Base-by-base conservation (phyloP, 257 asterid genomes). In the Linaria vulgaris region DNA sequence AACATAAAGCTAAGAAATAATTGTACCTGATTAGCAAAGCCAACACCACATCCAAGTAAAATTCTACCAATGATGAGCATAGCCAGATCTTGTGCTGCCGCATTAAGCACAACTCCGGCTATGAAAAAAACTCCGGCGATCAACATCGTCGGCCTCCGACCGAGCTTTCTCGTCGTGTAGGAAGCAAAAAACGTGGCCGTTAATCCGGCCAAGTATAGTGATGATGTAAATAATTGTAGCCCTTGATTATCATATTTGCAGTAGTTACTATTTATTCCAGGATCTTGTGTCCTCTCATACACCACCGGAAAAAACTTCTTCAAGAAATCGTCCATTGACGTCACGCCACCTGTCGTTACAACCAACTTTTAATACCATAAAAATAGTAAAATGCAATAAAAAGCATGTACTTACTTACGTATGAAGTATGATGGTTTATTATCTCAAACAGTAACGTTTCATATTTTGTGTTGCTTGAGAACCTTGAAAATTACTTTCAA, bases 171-270 rank as follows among this genome's bases (percentile, higher is more conserved):
- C 5, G 96, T 88, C 0, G 98, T 88, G 81, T 85, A 88, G 0
- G 98, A 91, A 15, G 98, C 98, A 37, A 88, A 88, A 79, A 91
- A 91, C 0, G 96, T 91, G 0, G 96, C 76, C 0, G 85, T 84
- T 56, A 91, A 63, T 12, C 95, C 98, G 1, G 98, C 98, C 38
- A 91, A 37, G 66, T 91, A 91, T 0, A 91, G 72, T 0, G 98
- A 91, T 4, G 98, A 91, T 31, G 98, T 91, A 79, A 91, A 91
- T 16, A 91, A 49, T 14, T 91, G 98, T 1, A 91, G 69, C 6
- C 96, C 96, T 69, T 91, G 85, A 56, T 91, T 88, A 43, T 91
- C 96, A 50, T 91, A 91, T 76, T 83, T 86, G 87, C 98, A 91
- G 82, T 91, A 91, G 30, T 88, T 88, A 61, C 96, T 91, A 67